Conservation (phyloP, 2,329 filamentous ascomycete species). For the Raffaelea ambrosiae region DNA sequence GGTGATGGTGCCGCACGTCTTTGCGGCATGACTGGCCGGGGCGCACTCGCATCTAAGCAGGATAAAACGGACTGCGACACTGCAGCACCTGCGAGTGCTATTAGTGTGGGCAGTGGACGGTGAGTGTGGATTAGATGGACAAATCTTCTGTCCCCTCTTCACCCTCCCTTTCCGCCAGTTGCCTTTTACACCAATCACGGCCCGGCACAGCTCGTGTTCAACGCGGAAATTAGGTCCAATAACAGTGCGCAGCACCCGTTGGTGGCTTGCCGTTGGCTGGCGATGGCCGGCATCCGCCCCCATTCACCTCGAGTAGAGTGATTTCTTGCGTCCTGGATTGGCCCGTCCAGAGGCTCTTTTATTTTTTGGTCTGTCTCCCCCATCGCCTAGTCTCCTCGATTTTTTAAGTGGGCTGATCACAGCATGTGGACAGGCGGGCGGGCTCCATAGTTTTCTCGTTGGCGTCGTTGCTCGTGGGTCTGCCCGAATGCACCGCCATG, state of each 20-base stretch:
- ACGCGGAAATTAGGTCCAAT: constrained; percentile 30
- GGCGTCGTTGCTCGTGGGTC: constrained; percentile 4
- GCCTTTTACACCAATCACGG: constrained; percentile 26
- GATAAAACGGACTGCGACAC: too few relatives aligned
- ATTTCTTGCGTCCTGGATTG: constrained; percentile 4
- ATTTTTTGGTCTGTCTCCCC: too few relatives aligned
- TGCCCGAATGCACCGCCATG: constrained; percentile 4
- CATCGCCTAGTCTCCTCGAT: not conserved
- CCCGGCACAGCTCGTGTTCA: constrained; percentile 18
- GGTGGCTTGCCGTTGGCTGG: constrained; percentile 22
- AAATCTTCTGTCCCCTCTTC: not conserved
- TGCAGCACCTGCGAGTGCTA: too few relatives aligned
- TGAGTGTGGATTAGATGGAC: too few relatives aligned
- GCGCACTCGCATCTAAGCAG: not conserved
- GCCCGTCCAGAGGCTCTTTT: not conserved
- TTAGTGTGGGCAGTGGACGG: too few relatives aligned
- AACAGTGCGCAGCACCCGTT: constrained; percentile 14
- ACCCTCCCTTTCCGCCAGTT: constrained; percentile 14
- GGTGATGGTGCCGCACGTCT: not conserved
- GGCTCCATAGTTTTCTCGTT: too few relatives aligned
- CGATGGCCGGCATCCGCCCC: not conserved
- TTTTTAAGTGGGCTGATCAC: not conserved
- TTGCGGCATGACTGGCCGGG: not conserved
- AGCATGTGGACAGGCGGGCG: not conserved
- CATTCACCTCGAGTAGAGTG: constrained; percentile 1